Evolutionary conservation across 495 filamentous ascomycete genomes (phyloP), one percentile per base, ranked within the genome.

Genomic region (Penicillium verhagenii): DNA sequence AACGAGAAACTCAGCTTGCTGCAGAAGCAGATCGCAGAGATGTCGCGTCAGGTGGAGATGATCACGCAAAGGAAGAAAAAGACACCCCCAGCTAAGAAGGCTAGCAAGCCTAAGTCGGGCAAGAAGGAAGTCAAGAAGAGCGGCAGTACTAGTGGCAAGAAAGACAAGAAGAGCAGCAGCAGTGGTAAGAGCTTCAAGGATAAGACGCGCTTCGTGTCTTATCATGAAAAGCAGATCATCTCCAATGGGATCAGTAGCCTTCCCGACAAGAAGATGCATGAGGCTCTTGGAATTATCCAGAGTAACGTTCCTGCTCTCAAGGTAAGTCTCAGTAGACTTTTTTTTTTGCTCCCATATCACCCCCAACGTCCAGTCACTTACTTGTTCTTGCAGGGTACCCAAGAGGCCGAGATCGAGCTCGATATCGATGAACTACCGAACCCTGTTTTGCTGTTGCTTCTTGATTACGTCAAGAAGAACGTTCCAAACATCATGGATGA

Each of bases 231-330:
- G 74, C 88, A 92, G 39, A 79, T 92, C 58, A 93, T 96, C 49
- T 90, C 89, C 1, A 85, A 84, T 50, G 86, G 86, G 6, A 92
- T 96, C 51, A 83, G 82, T 55, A 83, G 82, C 26, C 82, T 96
- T 45, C 82, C 88, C 1, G 86, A 88, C 24, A 75, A 78, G 21
- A 86, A 88, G 58, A 87, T 96, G 70, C 80, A 83, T 35, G 79
- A 84, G 55, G 91, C 91, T 5, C 86, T 96, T n/a, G 82, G 86
- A 33, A 92, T 96, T 61, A 97, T 98, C 66, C 89, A 92, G 69
- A 83, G 81, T 46, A 92, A 95, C 56, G 90, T 92, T 59, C 87
- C 88, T 24, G 78, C 86, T 72, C 83, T 92, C 55, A 83, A 87
- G 73, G 81, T 84, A 74, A 69, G 69, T 5, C 18, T 58, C 50